Base-by-base conservation (phyloP, 106 monocot genomes). In the Hemerocallis citrina region DNA sequence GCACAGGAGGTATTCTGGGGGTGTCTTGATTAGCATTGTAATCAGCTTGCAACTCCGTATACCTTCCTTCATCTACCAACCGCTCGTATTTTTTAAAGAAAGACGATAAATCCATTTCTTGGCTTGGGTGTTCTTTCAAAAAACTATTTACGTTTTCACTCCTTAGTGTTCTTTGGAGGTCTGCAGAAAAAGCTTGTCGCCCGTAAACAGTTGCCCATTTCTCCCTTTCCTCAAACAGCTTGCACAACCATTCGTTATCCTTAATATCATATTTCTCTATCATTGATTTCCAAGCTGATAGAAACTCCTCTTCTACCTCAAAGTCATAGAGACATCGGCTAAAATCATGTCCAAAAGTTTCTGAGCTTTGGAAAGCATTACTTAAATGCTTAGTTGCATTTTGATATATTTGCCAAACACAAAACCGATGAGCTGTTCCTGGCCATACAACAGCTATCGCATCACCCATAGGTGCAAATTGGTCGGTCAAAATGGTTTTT, bases 281-380 rank as follows among this genome's bases (percentile, higher is more conserved):
- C 74, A 88, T 76, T 30, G 62, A 31, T 11, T 59, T 50, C 88
- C 88, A 88, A 51, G 83, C 69, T 48, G 68, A 43, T 14, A 70
- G 29, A 24, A 87, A 87, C 49, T 82, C 79, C 23, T 79, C 79
- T 57, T 82, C 82, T 28, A 82, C 87, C 70, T 83, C 82, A 68
- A 76, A 61, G 64, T 77, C 67, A 70, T 70, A 88, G 9, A 88
- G 28, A 57, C 88, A 88, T 34, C 49, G 52, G 57, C 58, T 59
- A 9, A 88, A 83, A 71, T 88, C 88, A 48, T 70, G 62, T 23
- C 31, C 72, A 76, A 87, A 82, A 12, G 66, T 46, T 66, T 87
- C 67, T n/a, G 62, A 73, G 9, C 39, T 57, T 59, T 59, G 38
- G 42, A 78, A 69, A 5, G 41, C 29, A 55, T 73, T 29, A 16